Evolutionary conservation across 75 land plant species (phyloP).

Genomic region (Pinus albicaulis): DNA sequence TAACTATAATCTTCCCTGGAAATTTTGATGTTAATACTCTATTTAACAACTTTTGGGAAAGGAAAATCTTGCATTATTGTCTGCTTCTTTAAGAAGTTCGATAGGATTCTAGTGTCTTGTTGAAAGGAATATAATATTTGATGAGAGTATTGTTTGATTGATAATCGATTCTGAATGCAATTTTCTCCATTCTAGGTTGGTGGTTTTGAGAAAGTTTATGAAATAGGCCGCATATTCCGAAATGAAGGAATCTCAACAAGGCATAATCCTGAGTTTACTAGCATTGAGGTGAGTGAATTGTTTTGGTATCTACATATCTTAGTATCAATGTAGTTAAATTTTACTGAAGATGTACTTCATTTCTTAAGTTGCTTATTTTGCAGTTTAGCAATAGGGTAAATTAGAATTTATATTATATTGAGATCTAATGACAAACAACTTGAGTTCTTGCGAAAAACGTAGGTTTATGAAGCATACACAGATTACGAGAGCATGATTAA

Average conservation of each 20-base stretch:
- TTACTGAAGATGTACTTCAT: too few species aligned
- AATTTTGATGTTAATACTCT: background rate
- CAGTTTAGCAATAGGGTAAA: background rate
- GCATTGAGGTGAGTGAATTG: slow-evolving; percentile 66
- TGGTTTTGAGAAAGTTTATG: slow-evolving; percentile 91
- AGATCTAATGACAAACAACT: background rate
- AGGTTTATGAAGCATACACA: slow-evolving; percentile 97
- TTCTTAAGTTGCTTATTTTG: background rate
- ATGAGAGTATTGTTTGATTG: background rate
- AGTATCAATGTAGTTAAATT: background rate
- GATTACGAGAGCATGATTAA: slow-evolving; percentile 92
- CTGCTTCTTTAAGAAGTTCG: background rate
- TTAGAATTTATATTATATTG: background rate
- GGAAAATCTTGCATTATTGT: background rate
- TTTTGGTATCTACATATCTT: background rate
- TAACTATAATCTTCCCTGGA: background rate
- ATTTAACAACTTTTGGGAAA: background rate
- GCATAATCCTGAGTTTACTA: slow-evolving; percentile 95
- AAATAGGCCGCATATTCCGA: slow-evolving; percentile 87
- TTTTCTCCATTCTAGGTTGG: slow-evolving; percentile 58
- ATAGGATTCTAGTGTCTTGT: background rate
- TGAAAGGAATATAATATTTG: background rate
- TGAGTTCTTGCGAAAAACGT: slow-evolving; percentile 15
- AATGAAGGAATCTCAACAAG: slow-evolving; percentile 95
- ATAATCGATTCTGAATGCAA: background rate